Evolutionary conservation across 495 filamentous ascomycete species (phyloP).

Genomic region (Annulohypoxylon bovei): DNA sequence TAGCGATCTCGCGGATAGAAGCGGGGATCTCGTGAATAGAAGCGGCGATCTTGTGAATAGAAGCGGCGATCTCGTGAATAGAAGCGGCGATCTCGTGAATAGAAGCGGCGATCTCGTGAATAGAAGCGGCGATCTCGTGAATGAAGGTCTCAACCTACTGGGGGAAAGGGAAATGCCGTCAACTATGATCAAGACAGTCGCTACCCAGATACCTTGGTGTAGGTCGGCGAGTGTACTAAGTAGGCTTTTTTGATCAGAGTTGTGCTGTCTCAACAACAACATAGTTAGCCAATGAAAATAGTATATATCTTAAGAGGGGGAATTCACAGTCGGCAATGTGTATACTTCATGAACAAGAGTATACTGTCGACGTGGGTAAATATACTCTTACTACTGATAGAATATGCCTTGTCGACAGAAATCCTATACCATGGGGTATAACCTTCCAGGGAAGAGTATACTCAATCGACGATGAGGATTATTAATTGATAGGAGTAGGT

Average conservation of each 20-base stretch:
- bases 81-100: too few relatives aligned
- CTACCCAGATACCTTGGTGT: not conserved
- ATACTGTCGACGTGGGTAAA: not conserved
- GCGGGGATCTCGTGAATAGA: too few relatives aligned
- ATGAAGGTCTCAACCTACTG: not conserved
- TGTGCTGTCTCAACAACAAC: not conserved
- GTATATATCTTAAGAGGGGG: not conserved
- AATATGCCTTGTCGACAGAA: not conserved
- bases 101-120: too few relatives aligned
- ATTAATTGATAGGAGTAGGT: not conserved
- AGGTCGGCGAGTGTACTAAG: not conserved
- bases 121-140: not conserved
- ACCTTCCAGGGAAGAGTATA: not conserved
- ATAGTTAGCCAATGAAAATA: not conserved
- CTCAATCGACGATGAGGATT: not conserved
- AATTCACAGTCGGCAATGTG: not conserved
- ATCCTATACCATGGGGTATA: not conserved
- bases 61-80: not conserved
- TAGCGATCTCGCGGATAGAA: not conserved
- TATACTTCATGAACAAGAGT: not conserved
- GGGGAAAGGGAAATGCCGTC: not conserved
- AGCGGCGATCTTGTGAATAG: too few relatives aligned
- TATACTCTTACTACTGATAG: not conserved
- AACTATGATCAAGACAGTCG: not conserved
- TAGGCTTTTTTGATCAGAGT: not conserved